Evolutionary conservation across 768 basidiomycete genomes (phyloP).

Genomic region (Lactarius akahatsu): DNA sequence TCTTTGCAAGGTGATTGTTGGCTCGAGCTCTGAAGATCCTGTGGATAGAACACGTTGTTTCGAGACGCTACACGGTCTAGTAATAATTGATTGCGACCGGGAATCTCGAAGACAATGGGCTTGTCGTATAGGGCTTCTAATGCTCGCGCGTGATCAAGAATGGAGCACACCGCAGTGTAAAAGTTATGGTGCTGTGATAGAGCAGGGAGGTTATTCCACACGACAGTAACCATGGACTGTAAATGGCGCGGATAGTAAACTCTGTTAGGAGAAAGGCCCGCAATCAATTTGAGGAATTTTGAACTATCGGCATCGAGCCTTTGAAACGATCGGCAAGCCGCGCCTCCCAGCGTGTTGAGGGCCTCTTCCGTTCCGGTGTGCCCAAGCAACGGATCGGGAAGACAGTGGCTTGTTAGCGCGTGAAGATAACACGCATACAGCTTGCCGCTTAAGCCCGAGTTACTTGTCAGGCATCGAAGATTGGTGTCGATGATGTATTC

Average conservation of each 20-base stretch:
- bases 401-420: slow-evolving; percentile 43
- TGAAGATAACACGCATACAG: slow-evolving; percentile 47
- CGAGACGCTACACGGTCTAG: slow-evolving; percentile 10
- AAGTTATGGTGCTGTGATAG: slow-evolving; percentile 20
- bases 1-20: not conserved
- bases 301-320: slow-evolving; percentile 27
- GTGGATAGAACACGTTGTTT: slow-evolving; percentile 10
- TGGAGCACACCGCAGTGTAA: not conserved
- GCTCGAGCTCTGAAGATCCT: not conserved
- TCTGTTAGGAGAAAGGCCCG: slow-evolving; percentile 6
- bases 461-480: slow-evolving; percentile 35
- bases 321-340: slow-evolving; percentile 43
- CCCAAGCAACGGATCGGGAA: slow-evolving; percentile 45
- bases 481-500: slow-evolving; percentile 36
- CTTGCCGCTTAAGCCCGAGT: slow-evolving; percentile 33
- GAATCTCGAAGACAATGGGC: not conserved
- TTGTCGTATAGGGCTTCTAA: slow-evolving; percentile 12
- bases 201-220: slow-evolving; percentile 16
- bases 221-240: slow-evolving; percentile 9
- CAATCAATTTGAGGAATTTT: slow-evolving; percentile 10
- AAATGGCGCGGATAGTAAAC: slow-evolving; percentile 12
- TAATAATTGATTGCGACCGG: not conserved
- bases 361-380: slow-evolving; percentile 48
- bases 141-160: slow-evolving; percentile 10
- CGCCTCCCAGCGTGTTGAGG: slow-evolving; percentile 40